These are phyloP conservation scores for Leucocoprinus birnbaumii DNA, from an alignment of 768 basidiomycete species.

Conservation along the genomic window DNA sequence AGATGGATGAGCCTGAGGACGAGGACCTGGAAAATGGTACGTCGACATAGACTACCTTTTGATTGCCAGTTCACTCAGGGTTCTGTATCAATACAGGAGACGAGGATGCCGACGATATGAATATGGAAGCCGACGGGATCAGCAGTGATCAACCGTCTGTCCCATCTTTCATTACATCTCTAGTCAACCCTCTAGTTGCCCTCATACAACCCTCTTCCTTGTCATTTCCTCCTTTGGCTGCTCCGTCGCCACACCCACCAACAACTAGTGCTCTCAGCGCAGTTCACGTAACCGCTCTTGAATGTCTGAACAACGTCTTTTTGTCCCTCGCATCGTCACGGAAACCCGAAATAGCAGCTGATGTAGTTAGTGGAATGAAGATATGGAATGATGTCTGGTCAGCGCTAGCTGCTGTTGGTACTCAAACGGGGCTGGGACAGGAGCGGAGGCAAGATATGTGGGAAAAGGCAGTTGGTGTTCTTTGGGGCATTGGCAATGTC, in stretches of 20 bases:
- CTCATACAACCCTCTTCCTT: conserved; percentile 74
- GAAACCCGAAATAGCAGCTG: conserved; percentile 36
- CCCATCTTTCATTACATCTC: conserved; percentile 48
- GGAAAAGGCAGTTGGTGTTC: conserved; percentile 74
- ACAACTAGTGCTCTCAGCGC: conserved; percentile 83
- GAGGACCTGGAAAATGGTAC: conserved; percentile 28
- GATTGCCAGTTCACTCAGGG: neutral
- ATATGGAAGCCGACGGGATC: conserved; percentile 43
- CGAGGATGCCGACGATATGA: conserved; percentile 26
- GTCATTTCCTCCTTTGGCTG: conserved; percentile 75
- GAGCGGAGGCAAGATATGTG: conserved; percentile 75
- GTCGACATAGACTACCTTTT: no score
- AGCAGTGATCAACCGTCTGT: conserved; percentile 27
- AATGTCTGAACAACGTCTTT: conserved; percentile 89
- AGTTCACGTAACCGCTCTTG: conserved; percentile 81
- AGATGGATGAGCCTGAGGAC: conserved; percentile 27
- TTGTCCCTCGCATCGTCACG: conserved; percentile 60
- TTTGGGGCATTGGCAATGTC: conserved; percentile 84
- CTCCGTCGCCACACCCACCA: conserved; percentile 78
- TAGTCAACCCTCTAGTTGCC: conserved; percentile 66
- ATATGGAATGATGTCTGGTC: conserved; percentile 71
- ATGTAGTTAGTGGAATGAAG: conserved; percentile 43
- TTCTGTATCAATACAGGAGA: conserved; percentile 8
- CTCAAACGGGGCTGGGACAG: conserved; percentile 57
- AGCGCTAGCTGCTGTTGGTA: conserved; percentile 57